These are phyloP conservation scores for Lactifluus piperatus DNA, from an alignment of 768 basidiomycete species.

Conservation along the genomic window DNA sequence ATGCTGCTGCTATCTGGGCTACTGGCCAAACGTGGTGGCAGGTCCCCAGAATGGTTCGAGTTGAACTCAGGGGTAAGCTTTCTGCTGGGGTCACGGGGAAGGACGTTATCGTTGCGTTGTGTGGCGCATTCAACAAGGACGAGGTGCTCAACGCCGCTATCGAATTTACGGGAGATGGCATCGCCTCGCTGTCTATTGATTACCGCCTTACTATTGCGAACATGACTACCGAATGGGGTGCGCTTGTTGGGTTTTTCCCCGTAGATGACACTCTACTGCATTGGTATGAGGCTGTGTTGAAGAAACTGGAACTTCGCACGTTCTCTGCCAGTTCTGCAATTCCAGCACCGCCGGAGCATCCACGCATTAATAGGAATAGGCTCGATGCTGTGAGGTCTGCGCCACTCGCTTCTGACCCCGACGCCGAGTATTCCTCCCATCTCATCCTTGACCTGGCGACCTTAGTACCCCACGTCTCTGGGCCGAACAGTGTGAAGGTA, in stretches of 20 bases:
- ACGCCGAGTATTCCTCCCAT: slow-evolving; percentile 77
- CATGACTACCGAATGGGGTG: slow-evolving; percentile 99
- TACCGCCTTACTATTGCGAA: slow-evolving; percentile 96
- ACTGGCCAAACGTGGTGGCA: slow-evolving; percentile 99
- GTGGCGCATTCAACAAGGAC: slow-evolving; percentile 91
- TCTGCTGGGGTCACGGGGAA: slow-evolving; percentile 92
- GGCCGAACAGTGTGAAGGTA: slow-evolving; percentile 95
- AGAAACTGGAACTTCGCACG: slow-evolving; percentile 65
- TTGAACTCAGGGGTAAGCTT: slow-evolving; percentile 77
- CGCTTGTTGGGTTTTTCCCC: slow-evolving; percentile 91
- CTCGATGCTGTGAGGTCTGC: slow-evolving; percentile 53
- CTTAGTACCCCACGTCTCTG: slow-evolving; percentile 91
- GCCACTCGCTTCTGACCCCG: slow-evolving; percentile 58
- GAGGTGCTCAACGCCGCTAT: slow-evolving; percentile 95
- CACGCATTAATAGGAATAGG: slow-evolving; percentile 71
- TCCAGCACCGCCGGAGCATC: slow-evolving; percentile 70
- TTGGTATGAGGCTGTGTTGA: slow-evolving; percentile 78
- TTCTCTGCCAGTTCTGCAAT: slow-evolving; percentile 51
- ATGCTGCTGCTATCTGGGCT: slow-evolving; percentile 94
- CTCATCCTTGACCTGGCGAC: slow-evolving; percentile 89
- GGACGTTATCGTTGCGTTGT: slow-evolving; percentile 95
- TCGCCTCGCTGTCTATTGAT: slow-evolving; percentile 70
- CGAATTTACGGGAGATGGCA: slow-evolving; percentile 90
- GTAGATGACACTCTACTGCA: slow-evolving; percentile 71
- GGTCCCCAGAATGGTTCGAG: slow-evolving; percentile 92